Conservation (phyloP, 768 basidiomycete genomes). For the Mrakia gelida region DNA sequence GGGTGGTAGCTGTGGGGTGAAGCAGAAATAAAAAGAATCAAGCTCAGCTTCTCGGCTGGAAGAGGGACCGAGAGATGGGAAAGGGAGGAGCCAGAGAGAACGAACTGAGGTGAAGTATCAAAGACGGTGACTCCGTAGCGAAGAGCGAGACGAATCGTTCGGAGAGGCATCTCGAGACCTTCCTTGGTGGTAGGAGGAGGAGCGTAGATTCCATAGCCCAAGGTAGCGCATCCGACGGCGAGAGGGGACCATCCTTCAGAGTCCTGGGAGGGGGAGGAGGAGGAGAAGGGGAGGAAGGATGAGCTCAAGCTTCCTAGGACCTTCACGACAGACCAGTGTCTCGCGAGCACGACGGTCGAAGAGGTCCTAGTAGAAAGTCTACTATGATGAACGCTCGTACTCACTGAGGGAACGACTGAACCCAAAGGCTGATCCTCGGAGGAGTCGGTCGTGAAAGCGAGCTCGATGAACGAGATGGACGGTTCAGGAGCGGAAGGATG, state of each 20-base stretch:
- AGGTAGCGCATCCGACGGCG: constrained; percentile 43
- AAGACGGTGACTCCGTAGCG: constrained; percentile 44
- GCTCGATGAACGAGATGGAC: not conserved
- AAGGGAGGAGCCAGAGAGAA: not conserved
- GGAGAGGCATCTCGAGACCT: constrained; percentile 37
- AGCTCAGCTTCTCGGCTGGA: not conserved
- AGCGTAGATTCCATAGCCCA: constrained; percentile 43
- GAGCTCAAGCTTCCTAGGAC: too few species aligned
- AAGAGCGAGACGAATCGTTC: constrained; percentile 42
- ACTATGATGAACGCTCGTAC: not conserved
- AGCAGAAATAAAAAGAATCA: constrained; percentile 23
- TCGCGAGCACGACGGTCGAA: too few species aligned
- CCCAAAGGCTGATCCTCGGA: not conserved
- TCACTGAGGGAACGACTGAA: not conserved
- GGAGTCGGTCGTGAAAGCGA: not conserved
- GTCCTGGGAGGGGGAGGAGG: not conserved
- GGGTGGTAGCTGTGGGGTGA: constrained; percentile 42
- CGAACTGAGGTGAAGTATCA: constrained; percentile 38
- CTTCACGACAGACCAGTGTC: too few species aligned
- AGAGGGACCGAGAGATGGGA: not conserved
- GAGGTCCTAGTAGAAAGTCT: too few species aligned
- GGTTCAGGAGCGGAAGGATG: constrained; percentile 13
- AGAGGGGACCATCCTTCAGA: constrained; percentile 35
- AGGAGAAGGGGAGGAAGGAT: too few species aligned
- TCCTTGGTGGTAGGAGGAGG: constrained; percentile 29